A percentile compares a stretch with the other conserved stretches of the same genome.
Evolutionary conservation across 139 green algal species (phyloP).

Genomic region (Klebsormidium nitens): DNA sequence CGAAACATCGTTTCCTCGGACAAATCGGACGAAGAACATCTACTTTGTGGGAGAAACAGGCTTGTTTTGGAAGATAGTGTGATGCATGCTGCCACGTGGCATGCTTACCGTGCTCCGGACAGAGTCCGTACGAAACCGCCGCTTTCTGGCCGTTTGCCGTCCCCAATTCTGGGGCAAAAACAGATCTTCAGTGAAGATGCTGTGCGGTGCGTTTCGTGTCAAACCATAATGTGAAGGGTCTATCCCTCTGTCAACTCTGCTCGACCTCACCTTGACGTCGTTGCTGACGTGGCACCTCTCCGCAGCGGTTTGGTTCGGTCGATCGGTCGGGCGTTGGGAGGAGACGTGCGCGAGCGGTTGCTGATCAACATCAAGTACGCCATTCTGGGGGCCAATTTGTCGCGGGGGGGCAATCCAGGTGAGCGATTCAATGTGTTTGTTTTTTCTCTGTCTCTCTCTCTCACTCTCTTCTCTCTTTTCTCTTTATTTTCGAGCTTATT

Average conservation of each 20-base stretch:
- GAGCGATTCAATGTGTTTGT: no score
- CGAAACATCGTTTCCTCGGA: no score
- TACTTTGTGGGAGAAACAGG: no score
- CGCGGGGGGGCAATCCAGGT: no score
- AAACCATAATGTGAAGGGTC: no score
- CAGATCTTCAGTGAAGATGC: background rate
- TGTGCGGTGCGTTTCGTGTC: background rate
- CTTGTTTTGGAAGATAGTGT: background rate
- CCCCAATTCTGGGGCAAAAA: background rate
- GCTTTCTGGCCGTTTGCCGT: background rate
- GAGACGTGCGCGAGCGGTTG: background rate
- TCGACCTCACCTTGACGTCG: background rate
- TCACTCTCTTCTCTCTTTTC: no score
- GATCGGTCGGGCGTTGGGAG: conserved; percentile 14
- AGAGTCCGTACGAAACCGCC: background rate
- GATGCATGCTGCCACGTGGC: background rate
- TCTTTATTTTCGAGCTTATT: no score
- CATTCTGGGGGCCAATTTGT: no score
- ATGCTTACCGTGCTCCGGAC: background rate
- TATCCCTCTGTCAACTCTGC: background rate
- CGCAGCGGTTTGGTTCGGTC: conserved; percentile 25
- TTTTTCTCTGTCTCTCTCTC: no score
- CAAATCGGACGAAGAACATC: no score
- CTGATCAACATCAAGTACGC: conserved; percentile 32
- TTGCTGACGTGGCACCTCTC: background rate